phyloP scores from a whole-genome alignment of 2,329 filamentous ascomycete species.

The Dactylellina cionopaga region DNA sequence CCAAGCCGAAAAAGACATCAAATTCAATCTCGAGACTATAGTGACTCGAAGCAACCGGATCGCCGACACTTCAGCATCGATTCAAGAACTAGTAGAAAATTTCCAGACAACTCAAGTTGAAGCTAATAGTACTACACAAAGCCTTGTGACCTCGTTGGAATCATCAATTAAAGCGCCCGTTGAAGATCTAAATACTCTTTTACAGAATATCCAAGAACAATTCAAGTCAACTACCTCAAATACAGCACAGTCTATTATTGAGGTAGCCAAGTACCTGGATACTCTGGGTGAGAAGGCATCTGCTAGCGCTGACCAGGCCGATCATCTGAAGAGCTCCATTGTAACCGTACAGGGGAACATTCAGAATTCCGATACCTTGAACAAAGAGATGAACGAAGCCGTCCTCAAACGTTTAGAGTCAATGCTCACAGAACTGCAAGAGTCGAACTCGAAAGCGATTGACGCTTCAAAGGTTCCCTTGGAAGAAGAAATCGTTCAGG shows the following conservation, averaged over 20 bases:
- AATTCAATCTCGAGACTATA: conserved; percentile 51
- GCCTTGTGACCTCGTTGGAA: conserved; percentile 18
- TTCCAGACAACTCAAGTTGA: conserved; percentile 31
- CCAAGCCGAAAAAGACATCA: conserved; percentile 47
- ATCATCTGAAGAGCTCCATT: conserved; percentile 29
- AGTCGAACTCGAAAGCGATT: conserved; percentile 27
- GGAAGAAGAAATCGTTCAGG: conserved; percentile 30
- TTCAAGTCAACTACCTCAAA: conserved; percentile 49
- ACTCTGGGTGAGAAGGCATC: conserved; percentile 44
- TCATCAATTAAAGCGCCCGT: conserved; percentile 22
- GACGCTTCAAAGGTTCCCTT: conserved; percentile 24
- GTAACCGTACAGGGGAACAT: conserved; percentile 20
- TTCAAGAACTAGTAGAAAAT: conserved; percentile 39
- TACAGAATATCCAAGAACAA: conserved; percentile 41
- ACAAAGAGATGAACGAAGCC: conserved; percentile 25
- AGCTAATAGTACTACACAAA: conserved; percentile 15
- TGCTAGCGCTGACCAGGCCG: conserved; percentile 24
- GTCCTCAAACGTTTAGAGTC: conserved; percentile 19
- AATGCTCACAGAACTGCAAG: conserved; percentile 20
- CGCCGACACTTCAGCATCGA: conserved; percentile 47
- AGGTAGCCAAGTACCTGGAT: conserved; percentile 48
- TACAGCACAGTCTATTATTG: conserved; percentile 49
- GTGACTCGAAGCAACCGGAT: conserved; percentile 46
- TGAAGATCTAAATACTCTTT: conserved; percentile 21
- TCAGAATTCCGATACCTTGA: conserved; percentile 7